Evolutionary conservation across 1,139 yeast species (phyloP), one percentile per base, ranked within the genome.

Genomic region (Blastobotrys illinoisensis): DNA sequence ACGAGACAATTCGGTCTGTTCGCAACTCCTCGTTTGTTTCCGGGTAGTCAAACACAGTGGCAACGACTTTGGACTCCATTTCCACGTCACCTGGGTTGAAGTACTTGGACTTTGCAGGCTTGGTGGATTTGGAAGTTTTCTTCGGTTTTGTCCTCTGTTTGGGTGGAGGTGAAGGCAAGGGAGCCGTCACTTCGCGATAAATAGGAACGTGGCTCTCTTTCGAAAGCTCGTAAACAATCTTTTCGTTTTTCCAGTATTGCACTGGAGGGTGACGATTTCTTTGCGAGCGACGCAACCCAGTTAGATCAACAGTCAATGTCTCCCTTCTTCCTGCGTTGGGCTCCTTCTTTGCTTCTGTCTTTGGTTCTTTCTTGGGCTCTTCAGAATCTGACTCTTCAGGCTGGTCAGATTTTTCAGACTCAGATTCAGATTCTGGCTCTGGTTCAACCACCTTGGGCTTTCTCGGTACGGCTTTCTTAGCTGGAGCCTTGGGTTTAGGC

Each of bases 1-100:
- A 85, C 0, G 95, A 96, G 16, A 89, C 76, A 0, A 79, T 70
- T 60, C 83, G 75, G 9, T 71, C 71, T 2, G 71, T 67, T 54
- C 74, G 73, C 9, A 68, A 65, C 40, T 79, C 82, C 0, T 78
- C 72, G 0, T 61, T 80, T 11, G 46, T 50, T 2, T 40, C 77
- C 6, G 79, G 79, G 18, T 80, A 80, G 48, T 80, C 81, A 58
- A 75, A 78, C 0, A 87, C 82, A 4, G 54, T 51, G 7, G 57
- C 64, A 46, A 80, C 79, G 6, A 82, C 44, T 70, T 53, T 79
- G 71, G 93, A 93, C 84, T 62, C 72, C 53, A 50, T 55, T 9
- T 45, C 55, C 7, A 11, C 11, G 3, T 32, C 13, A 2, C 40
- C 40, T 13, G 40, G 40, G 14, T 32, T 32, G 13, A 32, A 32